Evolutionary conservation across 2,329 filamentous ascomycete genomes (phyloP).

Genomic region (Fusarium ramigenum): DNA sequence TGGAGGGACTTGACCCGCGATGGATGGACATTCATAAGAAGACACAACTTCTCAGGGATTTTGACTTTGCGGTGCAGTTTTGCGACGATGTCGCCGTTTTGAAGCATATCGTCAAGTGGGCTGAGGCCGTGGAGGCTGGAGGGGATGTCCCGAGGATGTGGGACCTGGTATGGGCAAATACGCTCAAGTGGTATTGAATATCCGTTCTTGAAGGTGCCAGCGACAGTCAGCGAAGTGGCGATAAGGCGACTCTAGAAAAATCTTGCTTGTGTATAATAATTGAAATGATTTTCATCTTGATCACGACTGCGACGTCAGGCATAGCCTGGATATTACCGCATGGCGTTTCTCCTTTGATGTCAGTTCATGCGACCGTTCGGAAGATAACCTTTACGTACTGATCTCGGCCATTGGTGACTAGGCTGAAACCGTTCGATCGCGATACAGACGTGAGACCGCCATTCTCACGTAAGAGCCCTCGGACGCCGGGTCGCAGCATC

Average conservation of each 20-base stretch:
- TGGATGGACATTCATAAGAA: conserved; percentile 41
- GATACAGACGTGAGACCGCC: background rate
- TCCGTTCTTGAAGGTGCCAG: background rate
- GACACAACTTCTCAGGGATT: conserved; percentile 2
- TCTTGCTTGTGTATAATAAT: background rate
- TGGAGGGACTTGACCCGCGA: conserved; percentile 45
- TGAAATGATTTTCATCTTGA: background rate
- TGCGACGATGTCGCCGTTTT: background rate
- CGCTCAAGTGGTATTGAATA: background rate
- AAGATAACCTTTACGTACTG: background rate
- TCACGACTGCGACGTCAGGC: background rate
- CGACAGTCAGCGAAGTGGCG: fast-evolving
- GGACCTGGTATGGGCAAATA: background rate
- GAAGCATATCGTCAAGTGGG: conserved; percentile 7
- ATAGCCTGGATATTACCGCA: background rate
- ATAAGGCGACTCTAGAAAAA: fast-evolving
- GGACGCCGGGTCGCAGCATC: background rate
- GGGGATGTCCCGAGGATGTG: background rate
- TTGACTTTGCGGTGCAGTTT: conserved; percentile 19
- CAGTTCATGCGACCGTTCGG: background rate
- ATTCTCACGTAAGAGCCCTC: background rate
- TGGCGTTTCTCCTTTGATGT: fast-evolving
- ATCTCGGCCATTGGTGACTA: no score
- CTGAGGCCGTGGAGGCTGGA: background rate
- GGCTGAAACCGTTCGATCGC: background rate